phyloP scores from a whole-genome alignment of 176 grass and related monocot genomes.

The maize (Zea mays) region Zm-B73-REFERENCE-NAM-5.0 NC_050098.1:221964001-221964500 shows the following conservation, averaged over 20 bases:
- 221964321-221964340: constrained; percentile 35
- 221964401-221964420: background rate
- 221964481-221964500: background rate
- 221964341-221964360: constrained; percentile 34
- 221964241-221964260: background rate
- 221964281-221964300: background rate
- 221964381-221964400: background rate
- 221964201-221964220: constrained; percentile 10
- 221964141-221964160: background rate
- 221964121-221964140: constrained; percentile 13
- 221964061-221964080: too few relatives aligned
- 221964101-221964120: background rate
- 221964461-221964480: background rate
- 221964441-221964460: background rate
- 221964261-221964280: background rate
- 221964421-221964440: too few relatives aligned
- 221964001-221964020: too few relatives aligned
- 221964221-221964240: constrained; percentile 16
- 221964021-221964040: too few relatives aligned
- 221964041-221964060: too few relatives aligned
- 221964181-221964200: constrained; percentile 35
- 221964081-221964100: too few relatives aligned
- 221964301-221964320: constrained; percentile 30
- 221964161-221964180: constrained; percentile 36
- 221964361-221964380: constrained; percentile 17